phyloP scores from a whole-genome alignment of 2,329 filamentous ascomycete species.

The Trichoderma hamatum region DNA sequence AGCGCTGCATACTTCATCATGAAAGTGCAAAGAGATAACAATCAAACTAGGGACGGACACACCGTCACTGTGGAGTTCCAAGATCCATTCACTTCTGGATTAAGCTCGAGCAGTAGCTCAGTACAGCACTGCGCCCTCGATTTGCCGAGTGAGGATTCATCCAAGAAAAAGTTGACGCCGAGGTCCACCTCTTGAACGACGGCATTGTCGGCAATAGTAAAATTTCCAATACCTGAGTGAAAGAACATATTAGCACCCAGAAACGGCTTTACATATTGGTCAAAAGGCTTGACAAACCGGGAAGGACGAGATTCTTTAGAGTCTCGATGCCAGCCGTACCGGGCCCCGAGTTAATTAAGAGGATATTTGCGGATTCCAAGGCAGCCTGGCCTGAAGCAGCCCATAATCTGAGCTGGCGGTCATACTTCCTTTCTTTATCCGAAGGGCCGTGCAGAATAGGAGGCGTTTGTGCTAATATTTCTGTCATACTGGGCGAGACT shows the following conservation, averaged over 20 bases:
- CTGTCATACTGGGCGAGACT: conserved; percentile 33
- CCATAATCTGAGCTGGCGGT: conserved; percentile 93
- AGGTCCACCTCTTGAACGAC: conserved; percentile 80
- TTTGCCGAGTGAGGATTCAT: conserved; percentile 74
- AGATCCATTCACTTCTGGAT: conserved; percentile 84
- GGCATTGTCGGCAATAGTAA: conserved; percentile 84
- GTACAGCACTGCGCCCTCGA: conserved; percentile 78
- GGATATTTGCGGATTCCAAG: conserved; percentile 86
- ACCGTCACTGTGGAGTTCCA: conserved; percentile 59
- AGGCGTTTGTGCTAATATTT: conserved; percentile 39
- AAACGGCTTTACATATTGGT: neutral
- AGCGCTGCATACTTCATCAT: conserved; percentile 22
- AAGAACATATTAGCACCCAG: neutral
- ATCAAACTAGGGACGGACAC: neutral
- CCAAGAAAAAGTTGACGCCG: conserved; percentile 96
- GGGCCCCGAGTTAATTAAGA: conserved; percentile 84
- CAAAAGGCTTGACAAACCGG: conserved; percentile 54
- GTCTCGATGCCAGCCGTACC: conserved; percentile 88
- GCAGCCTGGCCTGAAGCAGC: conserved; percentile 89
- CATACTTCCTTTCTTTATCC: conserved; percentile 78
- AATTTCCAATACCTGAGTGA: conserved; percentile 73
- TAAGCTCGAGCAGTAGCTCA: conserved; percentile 80
- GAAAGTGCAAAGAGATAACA: neutral
- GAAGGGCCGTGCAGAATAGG: conserved; percentile 53
- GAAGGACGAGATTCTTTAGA: conserved; percentile 95